Evolutionary conservation across 2,329 filamentous ascomycete species (phyloP).

Genomic region (Elsinoe australis): DNA sequence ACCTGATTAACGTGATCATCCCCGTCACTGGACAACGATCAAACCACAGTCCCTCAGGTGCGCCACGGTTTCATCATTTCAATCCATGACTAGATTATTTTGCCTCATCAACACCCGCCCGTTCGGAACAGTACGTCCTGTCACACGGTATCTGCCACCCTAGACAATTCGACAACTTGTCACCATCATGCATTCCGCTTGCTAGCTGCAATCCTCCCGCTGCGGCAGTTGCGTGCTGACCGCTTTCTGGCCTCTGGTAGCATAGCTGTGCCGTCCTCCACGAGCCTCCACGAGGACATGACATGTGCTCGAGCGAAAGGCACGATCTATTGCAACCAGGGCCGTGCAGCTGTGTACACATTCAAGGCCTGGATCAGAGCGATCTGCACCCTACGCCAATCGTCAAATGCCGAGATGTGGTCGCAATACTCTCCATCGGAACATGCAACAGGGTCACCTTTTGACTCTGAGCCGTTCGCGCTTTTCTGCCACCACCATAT

Average conservation of each 20-base stretch:
- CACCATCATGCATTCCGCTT: conserved; percentile 2
- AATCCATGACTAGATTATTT: conserved; percentile 6
- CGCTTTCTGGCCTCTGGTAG: not conserved
- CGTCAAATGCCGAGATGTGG: conserved; percentile 12
- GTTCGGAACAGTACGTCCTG: not conserved
- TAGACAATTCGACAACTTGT: not conserved
- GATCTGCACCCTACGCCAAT: conserved; percentile 9
- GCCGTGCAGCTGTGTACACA: not conserved
- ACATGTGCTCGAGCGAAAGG: no score
- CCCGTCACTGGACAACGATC: conserved; percentile 4
- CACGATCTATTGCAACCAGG: no score
- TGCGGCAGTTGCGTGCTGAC: conserved; percentile 1
- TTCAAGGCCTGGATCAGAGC: conserved; percentile 7
- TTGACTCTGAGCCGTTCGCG: not conserved
- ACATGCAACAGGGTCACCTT: not conserved
- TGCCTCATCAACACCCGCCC: conserved; percentile 4
- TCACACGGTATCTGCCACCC: conserved; percentile 1
- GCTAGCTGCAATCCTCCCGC: not conserved
- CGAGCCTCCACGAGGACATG: not conserved
- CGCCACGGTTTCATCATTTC: conserved; percentile 13
- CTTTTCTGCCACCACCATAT: not conserved
- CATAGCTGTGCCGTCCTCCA: not conserved
- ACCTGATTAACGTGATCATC: not conserved
- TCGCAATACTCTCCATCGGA: not conserved
- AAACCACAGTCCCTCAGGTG: conserved; percentile 5